Base-by-base conservation (phyloP, 805 yeast genomes). In the Candida arabinofermentans region DNA sequence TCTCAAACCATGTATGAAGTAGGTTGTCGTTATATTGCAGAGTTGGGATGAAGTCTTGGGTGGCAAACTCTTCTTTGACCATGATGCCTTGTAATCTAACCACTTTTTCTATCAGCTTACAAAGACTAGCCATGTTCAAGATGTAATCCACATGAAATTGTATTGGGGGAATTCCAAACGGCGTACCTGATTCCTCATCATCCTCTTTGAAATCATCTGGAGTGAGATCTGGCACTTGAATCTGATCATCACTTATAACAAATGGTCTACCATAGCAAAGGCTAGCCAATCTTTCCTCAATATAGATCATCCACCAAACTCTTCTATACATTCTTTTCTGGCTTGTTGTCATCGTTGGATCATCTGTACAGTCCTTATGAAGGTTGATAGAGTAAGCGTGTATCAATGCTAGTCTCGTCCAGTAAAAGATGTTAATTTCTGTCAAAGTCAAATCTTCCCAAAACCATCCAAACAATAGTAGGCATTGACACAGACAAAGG, bases 351-450 rank as follows among this genome's bases (percentile, higher is more conserved):
- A 33, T 22, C 7, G 36, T 33, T 22, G 24, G 22, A 14, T 33
- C 36, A 8, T 33, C n/a, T 5, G 26, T 17, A 14, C 24, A 19
- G 12, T 33, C 36, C 7, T n/a, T 33, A 22, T 33, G 36, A 22
- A 33, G 22, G 13, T 23, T 23, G 27, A 21, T n/a, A 8, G 24
- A 22, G 12, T 33, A n/a, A 12, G 36, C 36, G 7, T 33, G 36
- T 13, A 14, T 21, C 13, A 33, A 18, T 5, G 26, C 22, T 13
- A 33, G 36, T 12, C 23, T 22, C 22, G 36, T 33, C 91, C 91
- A 84, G 56, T 79, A 81, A 55, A 72, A 81, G 1, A 79, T 71
- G 54, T 81, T 83, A 37, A 78, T 76, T 21, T 27, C 37, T 21
- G 46, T 36, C 23, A 41, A 35, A 10, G 23, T 24, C 14, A 24